These are phyloP conservation scores for Hypoxylon trugodes DNA, from an alignment of 495 filamentous ascomycete genomes.

Conservation along the genomic window DNA sequence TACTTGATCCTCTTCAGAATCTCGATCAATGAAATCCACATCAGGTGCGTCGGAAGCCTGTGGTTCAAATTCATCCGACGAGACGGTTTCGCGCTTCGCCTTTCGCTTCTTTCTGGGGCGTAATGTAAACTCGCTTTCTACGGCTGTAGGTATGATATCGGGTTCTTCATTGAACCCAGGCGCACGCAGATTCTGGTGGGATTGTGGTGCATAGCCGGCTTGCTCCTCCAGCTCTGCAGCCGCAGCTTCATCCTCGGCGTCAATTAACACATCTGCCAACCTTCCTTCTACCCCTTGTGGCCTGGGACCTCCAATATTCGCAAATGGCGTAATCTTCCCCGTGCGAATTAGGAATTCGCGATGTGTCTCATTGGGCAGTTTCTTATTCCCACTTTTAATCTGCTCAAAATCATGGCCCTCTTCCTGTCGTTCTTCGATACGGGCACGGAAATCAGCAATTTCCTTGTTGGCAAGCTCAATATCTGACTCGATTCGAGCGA, in stretches of 20 bases:
- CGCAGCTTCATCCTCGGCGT: constrained; percentile 70
- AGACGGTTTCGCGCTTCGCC: constrained; percentile 44
- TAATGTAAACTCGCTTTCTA: constrained; percentile 59
- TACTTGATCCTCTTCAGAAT: constrained; percentile 51
- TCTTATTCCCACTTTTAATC: constrained; percentile 48
- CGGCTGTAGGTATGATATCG: constrained; percentile 38
- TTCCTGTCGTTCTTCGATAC: constrained; percentile 76
- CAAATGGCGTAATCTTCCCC: constrained; percentile 96
- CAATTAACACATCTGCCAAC: constrained; percentile 75
- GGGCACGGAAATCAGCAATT: constrained; percentile 75
- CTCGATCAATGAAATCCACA: constrained; percentile 43
- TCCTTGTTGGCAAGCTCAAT: constrained; percentile 71
- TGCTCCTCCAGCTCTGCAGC: constrained; percentile 64
- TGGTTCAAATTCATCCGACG: constrained; percentile 55
- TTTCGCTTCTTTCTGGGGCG: constrained; percentile 59
- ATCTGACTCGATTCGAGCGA: constrained; percentile 67
- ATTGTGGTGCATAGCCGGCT: constrained; percentile 65
- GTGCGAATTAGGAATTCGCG: constrained; percentile 93
- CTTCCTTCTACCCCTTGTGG: constrained; percentile 65
- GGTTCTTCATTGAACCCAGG: constrained; percentile 75
- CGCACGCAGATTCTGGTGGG: constrained; percentile 80
- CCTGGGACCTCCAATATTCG: constrained; percentile 67
- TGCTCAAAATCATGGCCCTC: constrained; percentile 55
- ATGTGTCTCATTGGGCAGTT: constrained; percentile 78
- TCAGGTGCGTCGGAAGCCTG: constrained; percentile 43